phyloP scores from a whole-genome alignment of 352 stramenopile species.

The Aphanomyces astaci region DNA sequence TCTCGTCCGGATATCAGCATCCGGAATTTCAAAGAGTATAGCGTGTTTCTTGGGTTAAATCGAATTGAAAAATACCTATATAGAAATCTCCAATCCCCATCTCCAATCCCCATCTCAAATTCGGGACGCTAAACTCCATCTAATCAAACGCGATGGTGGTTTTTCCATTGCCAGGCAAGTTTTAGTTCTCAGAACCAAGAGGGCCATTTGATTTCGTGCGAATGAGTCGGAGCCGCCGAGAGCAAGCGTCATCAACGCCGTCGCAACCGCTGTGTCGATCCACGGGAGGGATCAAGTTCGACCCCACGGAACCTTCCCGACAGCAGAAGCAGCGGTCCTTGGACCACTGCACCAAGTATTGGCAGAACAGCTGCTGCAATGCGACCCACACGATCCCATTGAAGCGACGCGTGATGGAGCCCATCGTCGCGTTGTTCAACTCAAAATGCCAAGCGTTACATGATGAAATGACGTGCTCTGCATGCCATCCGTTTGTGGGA shows the following conservation, averaged over 20 bases:
- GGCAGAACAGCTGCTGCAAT: constrained; percentile 75
- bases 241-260: background rate
- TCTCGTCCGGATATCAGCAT: background rate
- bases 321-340: constrained; percentile 26
- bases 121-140: too few species aligned
- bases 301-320: constrained; percentile 1
- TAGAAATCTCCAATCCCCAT: too few species aligned
- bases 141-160: background rate
- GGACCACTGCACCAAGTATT: constrained; percentile 76
- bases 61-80: background rate
- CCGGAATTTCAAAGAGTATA: background rate
- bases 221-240: background rate
- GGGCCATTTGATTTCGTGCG: constrained; percentile 6
- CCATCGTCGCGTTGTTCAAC: constrained; percentile 69
- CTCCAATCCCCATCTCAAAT: too few species aligned
- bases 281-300: constrained; percentile 19
- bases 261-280: background rate
- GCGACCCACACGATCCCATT: constrained; percentile 53
- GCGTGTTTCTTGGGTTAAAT: too few species aligned
- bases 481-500: constrained; percentile 71
- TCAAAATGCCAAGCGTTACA: constrained; percentile 50
- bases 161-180: background rate
- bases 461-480: constrained; percentile 72
- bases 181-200: background rate
- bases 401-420: constrained; percentile 55